phyloP scores from a whole-genome alignment of 257 asterid genomes.

The Fraxinus anomala region DNA sequence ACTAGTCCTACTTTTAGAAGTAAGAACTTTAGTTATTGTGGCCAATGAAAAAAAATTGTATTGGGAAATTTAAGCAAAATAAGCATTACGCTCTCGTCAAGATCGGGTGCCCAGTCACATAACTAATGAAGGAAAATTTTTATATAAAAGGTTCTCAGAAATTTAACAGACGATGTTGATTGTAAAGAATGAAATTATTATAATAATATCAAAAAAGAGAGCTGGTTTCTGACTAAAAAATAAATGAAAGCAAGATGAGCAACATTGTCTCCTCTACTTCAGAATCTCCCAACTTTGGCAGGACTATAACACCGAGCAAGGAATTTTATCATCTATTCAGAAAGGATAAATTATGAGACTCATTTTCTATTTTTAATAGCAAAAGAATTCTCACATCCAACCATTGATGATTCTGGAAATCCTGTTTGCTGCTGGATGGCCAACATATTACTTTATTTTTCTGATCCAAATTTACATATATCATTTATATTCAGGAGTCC shows the following conservation, averaged over 20 bases:
- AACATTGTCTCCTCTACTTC: neutral
- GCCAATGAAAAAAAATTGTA: neutral
- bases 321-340: neutral
- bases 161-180: neutral
- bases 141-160: neutral
- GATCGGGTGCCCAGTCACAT: neutral
- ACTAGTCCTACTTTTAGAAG: neutral
- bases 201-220: no score
- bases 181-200: neutral
- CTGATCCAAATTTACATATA: no score
- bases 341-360: neutral
- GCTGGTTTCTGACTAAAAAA: no score
- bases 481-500: neutral
- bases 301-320: neutral
- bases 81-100: neutral
- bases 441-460: no score
- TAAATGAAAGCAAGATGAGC: no score
- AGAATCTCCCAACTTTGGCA: neutral
- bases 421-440: no score
- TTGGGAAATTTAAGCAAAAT: neutral
- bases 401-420: no score
- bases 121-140: neutral
- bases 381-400: neutral
- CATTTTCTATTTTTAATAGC: neutral
- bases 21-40: neutral